Base-by-base conservation (phyloP, 768 basidiomycete genomes). In the Collybiopsis luxurians region DNA sequence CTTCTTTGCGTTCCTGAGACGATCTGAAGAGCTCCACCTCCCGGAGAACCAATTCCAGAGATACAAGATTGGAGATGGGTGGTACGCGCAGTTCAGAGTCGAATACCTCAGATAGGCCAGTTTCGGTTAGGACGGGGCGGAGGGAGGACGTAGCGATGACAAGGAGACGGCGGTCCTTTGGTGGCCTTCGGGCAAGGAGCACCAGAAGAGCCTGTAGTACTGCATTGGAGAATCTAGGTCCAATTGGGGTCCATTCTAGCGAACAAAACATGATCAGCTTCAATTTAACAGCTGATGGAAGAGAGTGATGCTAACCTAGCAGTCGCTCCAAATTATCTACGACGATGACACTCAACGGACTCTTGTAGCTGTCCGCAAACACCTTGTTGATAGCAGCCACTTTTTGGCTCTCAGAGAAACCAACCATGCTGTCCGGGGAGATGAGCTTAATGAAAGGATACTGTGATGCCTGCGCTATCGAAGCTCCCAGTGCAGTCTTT, bases 391-490 rank as follows among this genome's bases (percentile, higher is more conserved):
- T 91, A 2, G 94, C 84, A 0, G 85, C 77, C 43, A 99, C 88
- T 75, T 99, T 98, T 70, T 95, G 92, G 13, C 79, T 72, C 69
- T 98, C 97, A n/a, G 87, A 85, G 71, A 84, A 95, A 7, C 97
- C 97, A 59, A 98, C 91, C 97, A 99, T 99, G 63, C 81, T 87
- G 66, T 98, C 97, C 0, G 97, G 93, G 2, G 95, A 92, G 57
- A 98, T 85, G 38, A 99, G 80, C 70, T 99, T 98, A 77, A 99
- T 96, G 77, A 99, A 99, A 0, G 97, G 97, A 72, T 87, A 99
- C 61, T 88, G 78, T n/a, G 96, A 98, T 24, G 83, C 82, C 73
- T 92, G 87, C 2, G 96, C 97, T 55, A 98, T 96, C 4, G 91
- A 90, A 5, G 94, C 96, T 2, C 90, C 96, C 44, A 98, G 74